These are phyloP conservation scores for Myxozyma mucilagina DNA, from an alignment of 805 yeast genomes.

Conservation along the genomic window DNA sequence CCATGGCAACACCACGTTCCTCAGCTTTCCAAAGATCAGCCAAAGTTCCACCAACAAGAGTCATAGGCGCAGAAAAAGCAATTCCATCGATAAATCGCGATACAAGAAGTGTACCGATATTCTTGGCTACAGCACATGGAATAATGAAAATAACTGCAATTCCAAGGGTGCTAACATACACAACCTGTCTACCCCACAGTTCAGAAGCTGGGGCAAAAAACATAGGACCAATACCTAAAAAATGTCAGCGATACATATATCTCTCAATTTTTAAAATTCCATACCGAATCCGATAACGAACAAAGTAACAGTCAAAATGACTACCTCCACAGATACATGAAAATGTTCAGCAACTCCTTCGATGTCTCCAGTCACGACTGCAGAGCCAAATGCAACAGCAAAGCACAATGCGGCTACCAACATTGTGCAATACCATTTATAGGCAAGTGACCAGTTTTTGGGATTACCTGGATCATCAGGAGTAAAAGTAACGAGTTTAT, in stretches of 20 bases:
- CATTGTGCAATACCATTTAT: slow-evolving; percentile 59
- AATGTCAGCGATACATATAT: too few relatives aligned
- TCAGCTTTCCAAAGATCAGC: slow-evolving; percentile 68
- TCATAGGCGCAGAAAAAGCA: slow-evolving; percentile 71
- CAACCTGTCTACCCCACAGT: slow-evolving; percentile 55
- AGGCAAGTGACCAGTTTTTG: slow-evolving; percentile 43
- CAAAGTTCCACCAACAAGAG: slow-evolving; percentile 75
- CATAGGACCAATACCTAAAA: slow-evolving; percentile 51
- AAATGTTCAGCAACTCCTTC: slow-evolving; percentile 51
- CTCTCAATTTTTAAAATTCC: neutral
- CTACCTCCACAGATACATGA: slow-evolving; percentile 58
- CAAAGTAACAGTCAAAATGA: slow-evolving; percentile 56
- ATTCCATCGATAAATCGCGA: slow-evolving; percentile 70
- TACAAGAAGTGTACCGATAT: slow-evolving; percentile 63
- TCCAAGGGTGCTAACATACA: slow-evolving; percentile 53
- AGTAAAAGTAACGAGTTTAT: slow-evolving; percentile 33
- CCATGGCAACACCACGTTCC: slow-evolving; percentile 68
- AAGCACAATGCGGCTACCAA: slow-evolving; percentile 58
- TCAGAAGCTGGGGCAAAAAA: slow-evolving; percentile 63
- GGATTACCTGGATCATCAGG: slow-evolving; percentile 39
- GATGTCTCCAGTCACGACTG: slow-evolving; percentile 65
- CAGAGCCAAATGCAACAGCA: slow-evolving; percentile 67
- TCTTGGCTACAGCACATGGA: slow-evolving; percentile 57
- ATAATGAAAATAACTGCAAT: slow-evolving; percentile 53
- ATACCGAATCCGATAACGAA: slow-evolving; percentile 62